A percentile compares a stretch with the other conserved stretches of the same genome.
phyloP scores from a whole-genome alignment of 805 yeast genomes.

The Starmerella cellae region DNA sequence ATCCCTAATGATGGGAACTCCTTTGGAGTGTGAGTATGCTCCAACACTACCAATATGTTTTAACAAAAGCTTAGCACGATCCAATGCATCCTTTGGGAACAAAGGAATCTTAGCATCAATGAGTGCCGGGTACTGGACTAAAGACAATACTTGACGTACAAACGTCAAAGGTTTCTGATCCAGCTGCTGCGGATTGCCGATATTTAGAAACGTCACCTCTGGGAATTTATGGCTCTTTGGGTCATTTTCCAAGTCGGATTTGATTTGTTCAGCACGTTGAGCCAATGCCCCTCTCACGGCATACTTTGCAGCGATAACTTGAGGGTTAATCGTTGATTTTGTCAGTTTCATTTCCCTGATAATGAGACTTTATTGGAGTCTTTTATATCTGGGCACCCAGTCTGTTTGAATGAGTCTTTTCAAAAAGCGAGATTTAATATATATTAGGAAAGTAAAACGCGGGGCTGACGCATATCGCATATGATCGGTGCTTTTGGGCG shows the following conservation, averaged over 20 bases:
- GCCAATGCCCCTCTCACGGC: constrained; percentile 95
- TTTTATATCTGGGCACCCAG: too few relatives aligned
- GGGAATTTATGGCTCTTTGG: constrained; percentile 62
- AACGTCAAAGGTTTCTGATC: constrained; percentile 92
- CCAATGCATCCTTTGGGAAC: constrained; percentile 47
- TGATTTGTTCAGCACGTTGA: constrained; percentile 77
- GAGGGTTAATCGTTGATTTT: constrained; percentile 14
- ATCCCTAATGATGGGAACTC: constrained; percentile 56
- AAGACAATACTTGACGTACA: constrained; percentile 77
- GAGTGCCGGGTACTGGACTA: constrained; percentile 73
- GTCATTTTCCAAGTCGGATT: constrained; percentile 39
- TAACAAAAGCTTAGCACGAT: constrained; percentile 53
- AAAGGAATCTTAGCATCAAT: constrained; percentile 29
- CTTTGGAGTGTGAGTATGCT: constrained; percentile 91
- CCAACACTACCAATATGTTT: constrained; percentile 69
- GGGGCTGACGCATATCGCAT: too few relatives aligned
- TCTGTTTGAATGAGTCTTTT: too few relatives aligned
- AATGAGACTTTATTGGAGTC: constrained; percentile 12
- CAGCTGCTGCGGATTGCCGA: constrained; percentile 96
- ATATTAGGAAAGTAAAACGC: too few relatives aligned
- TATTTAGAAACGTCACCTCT: constrained; percentile 74
- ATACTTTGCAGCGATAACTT: constrained; percentile 72
- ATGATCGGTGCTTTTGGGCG: too few relatives aligned
- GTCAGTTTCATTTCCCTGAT: constrained; percentile 3
- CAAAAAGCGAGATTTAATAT: too few relatives aligned